Conservation (phyloP, 192 early-diverging fungal genomes). For the Gigaspora rosea region DNA sequence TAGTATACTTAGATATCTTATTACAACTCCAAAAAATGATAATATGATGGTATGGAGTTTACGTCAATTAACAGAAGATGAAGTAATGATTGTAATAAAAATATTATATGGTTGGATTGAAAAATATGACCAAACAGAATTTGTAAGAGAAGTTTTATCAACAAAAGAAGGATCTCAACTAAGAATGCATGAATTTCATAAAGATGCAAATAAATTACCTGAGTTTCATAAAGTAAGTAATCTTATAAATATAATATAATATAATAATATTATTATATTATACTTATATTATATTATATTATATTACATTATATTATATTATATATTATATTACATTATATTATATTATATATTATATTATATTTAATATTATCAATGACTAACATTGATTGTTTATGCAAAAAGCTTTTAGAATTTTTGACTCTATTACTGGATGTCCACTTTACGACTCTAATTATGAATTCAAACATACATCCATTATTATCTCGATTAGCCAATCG, state of each 20-base stretch:
- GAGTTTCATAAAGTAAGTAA: not conserved
- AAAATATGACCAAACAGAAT: not conserved
- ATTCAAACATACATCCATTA: not conserved
- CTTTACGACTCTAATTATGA: not conserved
- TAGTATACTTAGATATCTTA: not conserved
- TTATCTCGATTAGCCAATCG: not conserved
- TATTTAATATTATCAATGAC: not conserved
- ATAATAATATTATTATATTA: too few species aligned
- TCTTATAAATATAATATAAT: not conserved
- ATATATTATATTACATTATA: too few species aligned
- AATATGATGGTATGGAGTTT: slow-evolving; percentile 2
- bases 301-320: too few species aligned
- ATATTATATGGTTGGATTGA: slow-evolving; percentile 5
- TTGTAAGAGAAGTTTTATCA: not conserved
- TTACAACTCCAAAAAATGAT: not conserved
- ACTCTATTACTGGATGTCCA: slow-evolving; percentile 1
- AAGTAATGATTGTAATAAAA: not conserved
- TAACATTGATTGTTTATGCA: not conserved
- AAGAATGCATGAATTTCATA: too few species aligned
- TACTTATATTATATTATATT: too few species aligned
- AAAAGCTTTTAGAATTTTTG: slow-evolving; percentile 7
- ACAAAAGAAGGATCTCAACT: too few species aligned
- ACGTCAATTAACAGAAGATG: not conserved
- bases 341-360: not conserved
- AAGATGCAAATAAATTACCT: too few species aligned